phyloP scores from a whole-genome alignment of 192 early-diverging fungal species.

The Podila minutissima region DNA sequence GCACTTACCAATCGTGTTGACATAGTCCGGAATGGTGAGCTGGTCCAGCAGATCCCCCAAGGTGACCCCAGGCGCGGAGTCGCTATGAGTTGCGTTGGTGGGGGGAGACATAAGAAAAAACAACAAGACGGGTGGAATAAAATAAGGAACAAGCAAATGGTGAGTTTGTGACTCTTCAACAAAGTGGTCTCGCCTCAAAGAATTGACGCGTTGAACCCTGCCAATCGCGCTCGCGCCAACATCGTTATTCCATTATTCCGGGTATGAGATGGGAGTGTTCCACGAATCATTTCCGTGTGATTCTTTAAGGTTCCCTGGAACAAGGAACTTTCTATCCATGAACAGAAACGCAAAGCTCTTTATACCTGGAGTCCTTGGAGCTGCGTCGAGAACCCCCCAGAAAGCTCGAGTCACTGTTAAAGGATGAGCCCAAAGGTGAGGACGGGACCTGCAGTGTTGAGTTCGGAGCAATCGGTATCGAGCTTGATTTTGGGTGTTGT shows the following conservation, averaged over 20 bases:
- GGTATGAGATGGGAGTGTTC: background rate
- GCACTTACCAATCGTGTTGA: slow-evolving; percentile 32
- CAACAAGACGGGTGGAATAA: no score
- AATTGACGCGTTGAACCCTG: background rate
- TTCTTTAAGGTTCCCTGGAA: no score
- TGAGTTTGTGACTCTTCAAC: no score
- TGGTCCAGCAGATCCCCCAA: slow-evolving; percentile 34
- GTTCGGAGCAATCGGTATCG: background rate
- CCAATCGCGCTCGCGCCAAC: background rate
- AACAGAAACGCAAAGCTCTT: no score
- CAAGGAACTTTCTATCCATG: no score
- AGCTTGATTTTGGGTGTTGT: background rate
- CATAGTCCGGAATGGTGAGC: slow-evolving; percentile 39
- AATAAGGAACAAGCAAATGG: no score
- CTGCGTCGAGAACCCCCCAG: slow-evolving; percentile 15
- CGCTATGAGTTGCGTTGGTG: slow-evolving; percentile 3
- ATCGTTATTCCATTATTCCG: background rate
- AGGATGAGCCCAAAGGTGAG: slow-evolving; percentile 18
- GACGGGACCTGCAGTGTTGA: background rate
- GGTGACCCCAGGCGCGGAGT: slow-evolving; percentile 38
- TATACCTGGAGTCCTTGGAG: slow-evolving; percentile 51
- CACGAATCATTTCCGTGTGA: no score
- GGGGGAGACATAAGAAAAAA: no score
- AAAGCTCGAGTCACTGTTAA: slow-evolving; percentile 17
- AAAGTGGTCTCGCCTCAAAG: background rate